Evolutionary conservation across 495 filamentous ascomycete genomes (phyloP), one percentile per base, ranked within the genome.

Genomic region (Thozetella sp.): DNA sequence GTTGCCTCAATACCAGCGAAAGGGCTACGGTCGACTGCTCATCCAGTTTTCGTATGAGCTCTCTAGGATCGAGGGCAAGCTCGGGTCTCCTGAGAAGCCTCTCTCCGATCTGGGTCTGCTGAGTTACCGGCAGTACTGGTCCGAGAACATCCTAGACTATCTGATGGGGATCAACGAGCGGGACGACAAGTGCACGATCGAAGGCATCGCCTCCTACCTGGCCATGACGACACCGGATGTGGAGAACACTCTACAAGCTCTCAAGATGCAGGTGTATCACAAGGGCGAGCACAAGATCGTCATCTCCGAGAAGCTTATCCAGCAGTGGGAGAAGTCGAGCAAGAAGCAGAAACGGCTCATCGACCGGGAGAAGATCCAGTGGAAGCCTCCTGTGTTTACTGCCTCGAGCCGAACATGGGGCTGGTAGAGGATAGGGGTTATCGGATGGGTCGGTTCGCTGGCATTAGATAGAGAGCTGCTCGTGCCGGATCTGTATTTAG

Each of bases 41-140:
- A 99, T 99, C 72, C 92, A 93, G 34, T 98, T 99, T 82, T 97
- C 92, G 19, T 99, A 99, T 79, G 94, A 97, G 72, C 89, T 99
- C 2, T 93, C 91, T 69, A 97, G 94, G 72, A 90, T 95, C 50
- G 96, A 99, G 75, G 88, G 87, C 61, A 97, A 97, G 72, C 86
- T 97, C 3, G 96, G 96, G 12, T 96, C 91, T 4, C 95, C 95
- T 1, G 95, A 99, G 71, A 99, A 99, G 69, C 95, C 95, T 0
- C 87, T 99, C 2, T 95, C 91, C 57, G 95, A 99, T 80, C 72
- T 99, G 40, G 95, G 95, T 53, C 75, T 99, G 24, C 79, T 99
- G 20, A 89, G 91, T 54, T 99, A 99, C 73, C 85, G 96, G 50
- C 93, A 95, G 52, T 99, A 97, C 75, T 99, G 95, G 95, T 91